A percentile compares a stretch with the other conserved stretches of the same genome.
Evolutionary conservation across 495 filamentous ascomycete genomes (phyloP).

Genomic region (Talaromyces adpressus): DNA sequence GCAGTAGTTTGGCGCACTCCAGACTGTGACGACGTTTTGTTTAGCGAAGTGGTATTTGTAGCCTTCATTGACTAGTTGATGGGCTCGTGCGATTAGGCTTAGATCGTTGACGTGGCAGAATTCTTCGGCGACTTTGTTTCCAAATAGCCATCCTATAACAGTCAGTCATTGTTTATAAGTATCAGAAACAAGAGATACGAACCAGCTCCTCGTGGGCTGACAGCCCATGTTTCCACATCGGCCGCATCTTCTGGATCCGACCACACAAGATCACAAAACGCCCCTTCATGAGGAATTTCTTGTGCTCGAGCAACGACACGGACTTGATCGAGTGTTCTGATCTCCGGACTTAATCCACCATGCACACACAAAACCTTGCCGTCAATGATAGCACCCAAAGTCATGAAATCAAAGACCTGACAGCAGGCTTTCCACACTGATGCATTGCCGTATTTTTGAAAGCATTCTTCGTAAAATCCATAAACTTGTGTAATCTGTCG

Average conservation of each 20-base stretch:
- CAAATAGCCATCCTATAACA: conserved; percentile 75
- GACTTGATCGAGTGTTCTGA: conserved; percentile 92
- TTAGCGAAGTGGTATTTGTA: conserved; percentile 97
- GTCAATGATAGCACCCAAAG: conserved; percentile 92
- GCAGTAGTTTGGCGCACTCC: conserved; percentile 98
- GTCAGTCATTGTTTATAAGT: too few relatives aligned
- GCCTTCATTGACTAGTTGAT: conserved; percentile 96
- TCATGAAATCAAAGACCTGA: conserved; percentile 97
- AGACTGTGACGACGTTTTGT: conserved; percentile 97
- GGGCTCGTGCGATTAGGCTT: conserved; percentile 88
- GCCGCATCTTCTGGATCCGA: conserved; percentile 74
- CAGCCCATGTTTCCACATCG: conserved; percentile 96
- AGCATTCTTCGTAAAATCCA: conserved; percentile 97
- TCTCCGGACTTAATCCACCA: conserved; percentile 93
- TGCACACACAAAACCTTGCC: conserved; percentile 96
- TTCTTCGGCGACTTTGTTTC: conserved; percentile 94
- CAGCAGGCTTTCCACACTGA: conserved; percentile 99
- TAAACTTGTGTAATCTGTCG: conserved; percentile 98
- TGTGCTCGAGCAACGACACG: conserved; percentile 95
- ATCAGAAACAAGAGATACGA: too few relatives aligned
- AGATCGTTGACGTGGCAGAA: conserved; percentile 98
- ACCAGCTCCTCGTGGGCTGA: conserved; percentile 86
- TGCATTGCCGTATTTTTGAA: conserved; percentile 95
- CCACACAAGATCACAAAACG: conserved; percentile 98
- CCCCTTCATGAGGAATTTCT: conserved; percentile 96